Conservation (phyloP, 805 yeast genomes). For the Barnettozyma californica region DNA sequence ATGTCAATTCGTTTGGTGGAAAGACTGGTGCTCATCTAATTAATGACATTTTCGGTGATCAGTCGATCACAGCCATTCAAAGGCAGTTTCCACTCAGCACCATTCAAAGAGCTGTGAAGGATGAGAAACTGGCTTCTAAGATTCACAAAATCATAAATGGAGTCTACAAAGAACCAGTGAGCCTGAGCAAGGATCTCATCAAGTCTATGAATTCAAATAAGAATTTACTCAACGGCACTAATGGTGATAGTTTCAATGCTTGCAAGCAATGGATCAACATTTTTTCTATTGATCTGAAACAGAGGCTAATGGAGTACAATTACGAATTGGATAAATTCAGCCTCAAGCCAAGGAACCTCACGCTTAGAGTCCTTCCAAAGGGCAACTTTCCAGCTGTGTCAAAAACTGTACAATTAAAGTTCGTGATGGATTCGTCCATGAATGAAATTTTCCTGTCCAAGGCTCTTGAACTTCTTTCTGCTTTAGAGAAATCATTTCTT, state of each 20-base stretch:
- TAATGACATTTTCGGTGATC: constrained; percentile 43
- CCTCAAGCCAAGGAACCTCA: constrained; percentile 43
- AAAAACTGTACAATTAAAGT: constrained; percentile 23
- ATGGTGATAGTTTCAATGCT: constrained; percentile 49
- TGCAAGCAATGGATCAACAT: constrained; percentile 70
- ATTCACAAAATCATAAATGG: constrained; percentile 67
- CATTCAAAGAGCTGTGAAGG: constrained; percentile 49
- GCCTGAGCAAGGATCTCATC: constrained; percentile 48
- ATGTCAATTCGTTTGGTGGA: constrained; percentile 91
- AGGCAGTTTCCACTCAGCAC: constrained; percentile 32
- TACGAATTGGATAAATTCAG: constrained; percentile 39
- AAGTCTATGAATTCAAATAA: constrained; percentile 90
- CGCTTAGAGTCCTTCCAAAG: constrained; percentile 28
- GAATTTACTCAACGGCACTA: constrained; percentile 52
- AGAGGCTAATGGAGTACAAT: constrained; percentile 71
- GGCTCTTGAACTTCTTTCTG: constrained; percentile 38
- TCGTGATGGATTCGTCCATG: constrained; percentile 1
- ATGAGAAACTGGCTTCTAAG: constrained; percentile 43
- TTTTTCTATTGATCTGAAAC: constrained; percentile 71
- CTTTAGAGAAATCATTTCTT: constrained; percentile 30
- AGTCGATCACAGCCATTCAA: constrained; percentile 5
- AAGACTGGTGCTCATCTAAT: constrained; percentile 63
- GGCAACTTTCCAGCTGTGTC: constrained; percentile 21
- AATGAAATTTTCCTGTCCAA: constrained; percentile 20
- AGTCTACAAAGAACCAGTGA: constrained; percentile 44